These are phyloP conservation scores for Candida wancherniae DNA, from an alignment of 805 yeast species.

Conservation along the genomic window DNA sequence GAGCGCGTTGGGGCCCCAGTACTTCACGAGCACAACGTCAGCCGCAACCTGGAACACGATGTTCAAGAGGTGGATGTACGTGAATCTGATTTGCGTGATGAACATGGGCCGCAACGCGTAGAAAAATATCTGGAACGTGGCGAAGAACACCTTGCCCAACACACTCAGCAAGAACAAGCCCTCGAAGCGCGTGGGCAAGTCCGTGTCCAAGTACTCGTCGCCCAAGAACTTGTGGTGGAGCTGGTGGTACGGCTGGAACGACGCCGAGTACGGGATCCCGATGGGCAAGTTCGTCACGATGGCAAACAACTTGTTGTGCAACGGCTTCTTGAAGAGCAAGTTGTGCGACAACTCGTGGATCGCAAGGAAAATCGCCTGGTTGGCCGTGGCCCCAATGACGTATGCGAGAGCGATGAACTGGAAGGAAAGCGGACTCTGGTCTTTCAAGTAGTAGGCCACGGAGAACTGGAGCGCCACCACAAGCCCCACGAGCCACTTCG, in stretches of 20 bases:
- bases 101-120: conserved; percentile 90
- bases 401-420: conserved; percentile 64
- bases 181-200: conserved; percentile 77
- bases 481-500: conserved; percentile 66
- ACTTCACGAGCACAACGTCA: conserved; percentile 53
- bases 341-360: conserved; percentile 88
- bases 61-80: conserved; percentile 70
- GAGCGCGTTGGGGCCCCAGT: conserved; percentile 62
- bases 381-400: conserved; percentile 78
- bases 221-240: conserved; percentile 89
- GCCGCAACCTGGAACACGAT: conserved; percentile 53
- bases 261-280: conserved; percentile 86
- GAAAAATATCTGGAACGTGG: conserved; percentile 82
- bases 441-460: conserved; percentile 56
- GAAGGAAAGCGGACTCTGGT: conserved; percentile 48
- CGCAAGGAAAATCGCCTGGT: conserved; percentile 79
- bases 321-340: conserved; percentile 72
- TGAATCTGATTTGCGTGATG: conserved; percentile 68
- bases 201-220: conserved; percentile 79
- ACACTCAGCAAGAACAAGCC: conserved; percentile 70
- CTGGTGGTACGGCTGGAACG: conserved; percentile 86
- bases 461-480: conserved; percentile 68
- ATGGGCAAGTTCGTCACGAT: conserved; percentile 79
- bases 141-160: conserved; percentile 85
- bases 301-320: conserved; percentile 72